These are phyloP conservation scores for Nannizzia gypsea DNA, from an alignment of 2,329 filamentous ascomycete species.

Conservation along the genomic window DNA sequence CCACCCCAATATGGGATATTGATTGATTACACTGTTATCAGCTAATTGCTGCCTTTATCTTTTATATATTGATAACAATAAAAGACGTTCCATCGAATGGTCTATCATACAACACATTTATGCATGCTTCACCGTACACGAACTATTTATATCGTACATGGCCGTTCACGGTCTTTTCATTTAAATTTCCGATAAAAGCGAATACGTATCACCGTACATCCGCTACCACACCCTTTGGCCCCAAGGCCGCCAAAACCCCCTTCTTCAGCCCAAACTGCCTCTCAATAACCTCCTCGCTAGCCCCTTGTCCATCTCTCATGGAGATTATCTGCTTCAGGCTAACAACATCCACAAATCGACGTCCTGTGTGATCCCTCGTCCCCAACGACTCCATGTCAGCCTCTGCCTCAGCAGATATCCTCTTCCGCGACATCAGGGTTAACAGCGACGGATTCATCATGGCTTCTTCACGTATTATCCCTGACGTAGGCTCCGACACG, in stretches of 20 bases:
- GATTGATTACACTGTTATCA: neutral
- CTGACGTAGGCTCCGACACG: slow-evolving; percentile 15
- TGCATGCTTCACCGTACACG: neutral
- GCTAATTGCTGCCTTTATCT: neutral
- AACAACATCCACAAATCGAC: slow-evolving; percentile 39
- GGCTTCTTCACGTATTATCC: slow-evolving; percentile 17
- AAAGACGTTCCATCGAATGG: neutral
- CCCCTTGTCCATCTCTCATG: slow-evolving; percentile 36
- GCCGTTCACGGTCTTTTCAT: neutral
- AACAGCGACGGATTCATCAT: slow-evolving; percentile 44
- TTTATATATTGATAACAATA: neutral
- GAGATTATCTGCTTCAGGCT: slow-evolving; percentile 39
- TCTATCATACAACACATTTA: neutral
- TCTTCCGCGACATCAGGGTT: slow-evolving; percentile 41
- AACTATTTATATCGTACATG: neutral
- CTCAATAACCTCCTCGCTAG: slow-evolving; percentile 32
- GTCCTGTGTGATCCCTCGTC: slow-evolving; percentile 28
- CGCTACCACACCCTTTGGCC: slow-evolving; percentile 25
- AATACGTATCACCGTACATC: neutral
- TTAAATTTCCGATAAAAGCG: neutral
- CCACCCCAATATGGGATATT: neutral
- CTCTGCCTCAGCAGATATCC: slow-evolving; percentile 42
- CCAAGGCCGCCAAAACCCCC: slow-evolving; percentile 33
- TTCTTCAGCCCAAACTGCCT: slow-evolving; percentile 32
- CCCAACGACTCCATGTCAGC: slow-evolving; percentile 42